Base-by-base conservation (phyloP, 306 rosid species). In the Pueraria montana region DNA sequence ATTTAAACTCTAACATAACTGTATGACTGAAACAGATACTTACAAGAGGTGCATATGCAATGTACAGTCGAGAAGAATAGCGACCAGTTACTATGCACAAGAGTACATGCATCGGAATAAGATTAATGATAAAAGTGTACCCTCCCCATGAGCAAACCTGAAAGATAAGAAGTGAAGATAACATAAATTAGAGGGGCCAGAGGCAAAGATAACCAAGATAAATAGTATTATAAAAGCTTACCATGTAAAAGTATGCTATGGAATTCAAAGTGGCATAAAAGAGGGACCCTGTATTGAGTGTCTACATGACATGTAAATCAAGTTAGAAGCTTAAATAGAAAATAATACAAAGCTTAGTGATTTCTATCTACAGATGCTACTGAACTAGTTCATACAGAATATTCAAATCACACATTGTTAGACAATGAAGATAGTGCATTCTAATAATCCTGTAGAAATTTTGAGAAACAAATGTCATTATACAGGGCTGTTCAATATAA, bases 111-210 rank as follows among this genome's bases (percentile, higher is more conserved):
- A 96, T 94, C 5, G 99, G 99, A 90, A 96, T 96, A 73, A 96
- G 99, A 80, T 96, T 96, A 85, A 96, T 94, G 79, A 96, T 96
- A 79, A 96, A 96, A 78, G 99, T 94, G 94, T 96, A 96, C 70
- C 99, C 99, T 92, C 99, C 99, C 99, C 99, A 96, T 56, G 99
- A 94, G 92, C 99, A 96, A 90, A 96, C 99, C 99, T 96, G 83
- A 78, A 87, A 50, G 58, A 87, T 55, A 58, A 27, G 58, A 87
- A 81, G 77, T 70, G 61, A 53, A 49, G 74, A 58, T 50, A 81
- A 64, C 58, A 76, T 72, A 72, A 23, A 77, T 81, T 62, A 81
- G 70, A 73, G 72, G 63, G 30, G 49, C 11, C 72, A 62, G 53
- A 53, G 70, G 24, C 77, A 72, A 50, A 70, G 66, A 70, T 43